Percentiles rank a stretch among this genome's conserved stretches.
Evolutionary conservation across 345 rosid species (phyloP).

Genomic region (Brassica nigra): DNA sequence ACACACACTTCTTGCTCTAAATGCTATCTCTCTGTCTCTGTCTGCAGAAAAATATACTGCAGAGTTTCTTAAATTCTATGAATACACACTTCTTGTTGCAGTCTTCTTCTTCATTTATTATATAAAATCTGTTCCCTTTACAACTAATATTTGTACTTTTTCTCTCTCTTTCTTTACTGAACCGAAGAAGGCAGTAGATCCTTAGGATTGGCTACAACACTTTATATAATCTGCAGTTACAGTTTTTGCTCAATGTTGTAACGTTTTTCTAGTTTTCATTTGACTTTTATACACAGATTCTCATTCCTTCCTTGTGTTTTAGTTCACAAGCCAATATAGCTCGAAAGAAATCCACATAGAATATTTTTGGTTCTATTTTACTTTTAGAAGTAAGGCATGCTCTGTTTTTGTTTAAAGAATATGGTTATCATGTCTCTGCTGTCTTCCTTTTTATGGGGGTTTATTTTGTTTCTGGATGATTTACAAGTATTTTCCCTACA

Average conservation of each 20-base stretch:
- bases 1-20: slow-evolving; percentile 24
- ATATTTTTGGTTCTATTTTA: neutral
- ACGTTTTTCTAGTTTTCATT: neutral
- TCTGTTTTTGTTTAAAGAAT: slow-evolving; percentile 15
- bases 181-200: slow-evolving; percentile 28
- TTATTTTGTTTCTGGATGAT: neutral
- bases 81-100: slow-evolving; percentile 33
- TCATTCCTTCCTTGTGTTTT: neutral
- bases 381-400: slow-evolving; percentile 2
- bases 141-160: slow-evolving; percentile 31
- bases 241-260: neutral
- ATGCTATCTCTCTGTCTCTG: slow-evolving; percentile 39
- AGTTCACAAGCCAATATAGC: neutral
- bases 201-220: slow-evolving; percentile 29
- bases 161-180: slow-evolving; percentile 30
- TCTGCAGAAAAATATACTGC: slow-evolving; percentile 15
- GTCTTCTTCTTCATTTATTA: slow-evolving; percentile 39
- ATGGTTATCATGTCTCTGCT: slow-evolving; percentile 23
- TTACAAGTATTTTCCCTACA: slow-evolving; percentile 6
- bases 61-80: slow-evolving; percentile 38
- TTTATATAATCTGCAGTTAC: slow-evolving; percentile 10
- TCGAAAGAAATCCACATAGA: neutral
- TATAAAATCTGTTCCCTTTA: slow-evolving; percentile 16
- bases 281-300: neutral
- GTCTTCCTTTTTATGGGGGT: neutral